These are phyloP conservation scores for Didymella sp. DNA, from an alignment of 2,329 filamentous ascomycete species.

Conservation along the genomic window DNA sequence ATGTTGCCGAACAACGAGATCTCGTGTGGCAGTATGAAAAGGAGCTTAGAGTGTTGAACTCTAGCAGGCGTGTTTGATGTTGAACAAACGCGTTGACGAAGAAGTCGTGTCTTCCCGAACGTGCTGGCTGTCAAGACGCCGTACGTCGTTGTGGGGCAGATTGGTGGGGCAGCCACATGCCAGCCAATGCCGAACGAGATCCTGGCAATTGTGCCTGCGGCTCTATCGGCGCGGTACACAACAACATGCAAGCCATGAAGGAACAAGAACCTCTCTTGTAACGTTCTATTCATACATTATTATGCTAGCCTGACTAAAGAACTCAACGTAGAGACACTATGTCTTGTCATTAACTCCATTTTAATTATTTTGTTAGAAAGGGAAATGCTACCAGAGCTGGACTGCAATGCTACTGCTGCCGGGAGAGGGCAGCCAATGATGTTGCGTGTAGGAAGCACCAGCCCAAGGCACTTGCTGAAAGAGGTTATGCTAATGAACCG, in stretches of 20 bases:
- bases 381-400: not conserved
- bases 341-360: not conserved
- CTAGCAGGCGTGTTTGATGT: conserved; percentile 37
- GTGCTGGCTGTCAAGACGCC: conserved; percentile 6
- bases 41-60: conserved; percentile 48
- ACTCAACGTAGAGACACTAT: not conserved
- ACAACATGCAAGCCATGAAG: not conserved
- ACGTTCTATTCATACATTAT: not conserved
- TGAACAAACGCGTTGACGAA: conserved; percentile 25
- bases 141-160: conserved; percentile 12
- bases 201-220: not conserved
- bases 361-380: not conserved
- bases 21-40: not conserved
- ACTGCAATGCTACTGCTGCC: conserved; percentile 2
- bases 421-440: conserved; percentile 4
- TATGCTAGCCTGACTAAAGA: not conserved
- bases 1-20: not conserved
- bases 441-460: conserved; percentile 1
- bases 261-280: not conserved
- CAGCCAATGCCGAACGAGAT: not conserved
- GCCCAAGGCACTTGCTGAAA: conserved; percentile 1
- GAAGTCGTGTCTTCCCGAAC: conserved; percentile 10
- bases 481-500: conserved; percentile 7
- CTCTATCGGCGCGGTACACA: not conserved
- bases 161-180: conserved; percentile 6